Evolutionary conservation across 169 alveolate species (phyloP).

Genomic region (Babesia ovis): DNA sequence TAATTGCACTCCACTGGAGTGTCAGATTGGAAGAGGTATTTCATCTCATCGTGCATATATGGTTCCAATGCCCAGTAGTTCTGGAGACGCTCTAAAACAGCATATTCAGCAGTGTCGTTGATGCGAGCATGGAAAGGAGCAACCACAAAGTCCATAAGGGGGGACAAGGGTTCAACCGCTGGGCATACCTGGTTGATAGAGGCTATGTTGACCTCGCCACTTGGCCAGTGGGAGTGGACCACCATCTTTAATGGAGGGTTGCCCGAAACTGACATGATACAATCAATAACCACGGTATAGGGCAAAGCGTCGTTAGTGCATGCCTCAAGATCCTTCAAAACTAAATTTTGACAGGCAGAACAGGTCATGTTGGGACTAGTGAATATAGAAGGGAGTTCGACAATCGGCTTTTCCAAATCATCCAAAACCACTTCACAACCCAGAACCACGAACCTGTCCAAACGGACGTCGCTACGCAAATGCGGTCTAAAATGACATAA

Average conservation of each 20-base stretch:
- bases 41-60: constrained; percentile 21
- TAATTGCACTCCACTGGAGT: constrained; percentile 12
- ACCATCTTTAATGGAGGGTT: constrained; percentile 19
- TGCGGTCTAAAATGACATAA: constrained; percentile 42
- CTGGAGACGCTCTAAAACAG: not conserved
- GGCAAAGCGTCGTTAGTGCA: constrained; percentile 11
- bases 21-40: constrained; percentile 16
- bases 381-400: constrained; percentile 5
- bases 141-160: not conserved
- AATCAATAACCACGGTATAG: constrained; percentile 19
- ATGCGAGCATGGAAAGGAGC: not conserved
- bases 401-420: not conserved
- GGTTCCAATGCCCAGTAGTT: constrained; percentile 44
- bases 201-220: constrained; percentile 15
- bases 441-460: constrained; percentile 24
- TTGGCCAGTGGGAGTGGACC: constrained; percentile 31
- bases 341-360: constrained; percentile 1
- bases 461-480: constrained; percentile 4
- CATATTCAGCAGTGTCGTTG: constrained; percentile 7
- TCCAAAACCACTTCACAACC: constrained; percentile 5
- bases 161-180: not conserved
- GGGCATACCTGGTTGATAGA: constrained; percentile 2
- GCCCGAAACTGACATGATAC: constrained; percentile 6
- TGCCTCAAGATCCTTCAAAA: constrained; percentile 7
- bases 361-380: not conserved